Evolutionary conservation across 1,139 yeast genomes (phyloP).

Genomic region (Sugiyamaella xylanicola): DNA sequence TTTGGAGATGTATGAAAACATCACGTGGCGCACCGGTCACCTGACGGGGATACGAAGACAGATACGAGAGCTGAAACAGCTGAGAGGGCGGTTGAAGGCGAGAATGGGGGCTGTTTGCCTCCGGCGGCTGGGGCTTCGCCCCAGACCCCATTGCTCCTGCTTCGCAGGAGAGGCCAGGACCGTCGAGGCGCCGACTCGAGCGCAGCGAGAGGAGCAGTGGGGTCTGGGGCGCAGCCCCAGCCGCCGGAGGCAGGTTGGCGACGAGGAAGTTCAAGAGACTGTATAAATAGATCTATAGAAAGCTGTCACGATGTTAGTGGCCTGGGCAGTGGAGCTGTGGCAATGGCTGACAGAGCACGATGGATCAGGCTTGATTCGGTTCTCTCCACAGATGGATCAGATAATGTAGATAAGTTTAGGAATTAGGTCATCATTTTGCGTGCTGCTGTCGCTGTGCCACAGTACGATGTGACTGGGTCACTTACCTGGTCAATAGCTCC

Average conservation of each 20-base stretch:
- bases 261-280: too few species aligned
- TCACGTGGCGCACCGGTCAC: constrained; percentile 3
- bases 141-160: not conserved
- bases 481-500: too few species aligned
- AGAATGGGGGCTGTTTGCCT: too few species aligned
- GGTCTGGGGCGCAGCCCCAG: not conserved
- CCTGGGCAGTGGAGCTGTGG: not conserved
- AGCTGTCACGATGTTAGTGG: not conserved
- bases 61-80: not conserved
- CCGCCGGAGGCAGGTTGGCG: not conserved
- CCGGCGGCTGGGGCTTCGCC: not conserved
- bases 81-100: too few species aligned
- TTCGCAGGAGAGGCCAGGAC: not conserved
- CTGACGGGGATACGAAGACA: not conserved
- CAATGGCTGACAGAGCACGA: not conserved
- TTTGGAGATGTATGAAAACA: too few species aligned
- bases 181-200: not conserved
- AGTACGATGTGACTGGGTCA: too few species aligned
- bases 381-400: constrained; percentile 30
- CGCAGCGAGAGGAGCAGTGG: not conserved
- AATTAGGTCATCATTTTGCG: constrained; percentile 11
- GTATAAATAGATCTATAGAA: too few species aligned
- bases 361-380: constrained; percentile 1
- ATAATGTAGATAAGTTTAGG: constrained; percentile 30
- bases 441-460: too few species aligned